Evolutionary conservation across 1,284 basidiomycete genomes (phyloP).

Genomic region (Inonotus hispidus): DNA sequence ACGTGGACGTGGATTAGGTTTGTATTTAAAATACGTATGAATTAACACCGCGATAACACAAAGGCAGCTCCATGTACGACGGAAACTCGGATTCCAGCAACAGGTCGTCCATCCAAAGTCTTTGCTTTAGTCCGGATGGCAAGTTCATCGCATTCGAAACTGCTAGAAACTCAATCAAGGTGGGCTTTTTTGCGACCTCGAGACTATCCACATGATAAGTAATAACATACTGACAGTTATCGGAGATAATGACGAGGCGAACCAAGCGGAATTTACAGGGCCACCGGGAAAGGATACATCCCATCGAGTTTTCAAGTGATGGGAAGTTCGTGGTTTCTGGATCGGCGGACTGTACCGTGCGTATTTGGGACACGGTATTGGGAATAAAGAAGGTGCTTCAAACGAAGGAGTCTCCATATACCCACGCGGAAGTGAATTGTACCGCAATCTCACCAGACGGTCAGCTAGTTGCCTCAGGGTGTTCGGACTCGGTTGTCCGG

Average conservation of each 20-base stretch:
- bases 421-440: slow-evolving; percentile 73
- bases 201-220: no score
- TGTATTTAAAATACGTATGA: neutral
- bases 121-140: slow-evolving; percentile 81
- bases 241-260: slow-evolving; percentile 75
- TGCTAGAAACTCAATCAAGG: slow-evolving; percentile 78
- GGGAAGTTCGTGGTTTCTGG: slow-evolving; percentile 81
- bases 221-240: slow-evolving; percentile 65
- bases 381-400: slow-evolving; percentile 52
- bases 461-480: slow-evolving; percentile 76
- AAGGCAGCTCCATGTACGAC: slow-evolving; percentile 59
- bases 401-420: slow-evolving; percentile 48
- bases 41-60: neutral
- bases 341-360: slow-evolving; percentile 82
- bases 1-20: slow-evolving; percentile 62
- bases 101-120: slow-evolving; percentile 79
- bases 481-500: slow-evolving; percentile 77
- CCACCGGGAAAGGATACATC: slow-evolving; percentile 88
- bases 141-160: slow-evolving; percentile 78
- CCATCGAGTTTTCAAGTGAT: slow-evolving; percentile 70
- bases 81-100: slow-evolving; percentile 57
- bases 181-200: no score
- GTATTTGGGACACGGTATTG: slow-evolving; percentile 82
- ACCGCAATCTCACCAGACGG: slow-evolving; percentile 82
- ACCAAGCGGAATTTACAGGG: slow-evolving; percentile 75